Conservation (phyloP, 345 rosid genomes). For the Euclidium syriacum region DNA sequence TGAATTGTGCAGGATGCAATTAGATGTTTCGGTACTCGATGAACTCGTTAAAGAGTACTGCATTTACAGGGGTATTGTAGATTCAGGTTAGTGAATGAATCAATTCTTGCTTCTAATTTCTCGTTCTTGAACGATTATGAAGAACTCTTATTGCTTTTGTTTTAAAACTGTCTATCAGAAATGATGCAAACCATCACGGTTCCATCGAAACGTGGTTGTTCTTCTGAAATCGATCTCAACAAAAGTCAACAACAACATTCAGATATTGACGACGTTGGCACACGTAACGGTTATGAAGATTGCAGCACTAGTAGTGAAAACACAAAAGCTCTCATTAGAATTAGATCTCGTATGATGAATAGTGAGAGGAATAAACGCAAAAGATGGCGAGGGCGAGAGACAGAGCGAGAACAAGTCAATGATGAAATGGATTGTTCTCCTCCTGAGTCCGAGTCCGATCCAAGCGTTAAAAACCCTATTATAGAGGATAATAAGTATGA, state of each 20-base stretch:
- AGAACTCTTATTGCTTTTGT: slow-evolving; percentile 11
- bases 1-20: slow-evolving; percentile 84
- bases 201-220: slow-evolving; percentile 39
- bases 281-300: slow-evolving; percentile 49
- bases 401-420: no score
- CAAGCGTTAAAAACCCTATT: slow-evolving; percentile 41
- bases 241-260: slow-evolving; percentile 48
- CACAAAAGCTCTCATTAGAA: slow-evolving; percentile 40
- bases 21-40: slow-evolving; percentile 71
- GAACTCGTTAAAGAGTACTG: slow-evolving; percentile 87
- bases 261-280: slow-evolving; percentile 61
- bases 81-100: slow-evolving; percentile 37
- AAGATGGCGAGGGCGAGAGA: slow-evolving; percentile 90
- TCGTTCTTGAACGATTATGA: neutral
- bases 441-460: slow-evolving; percentile 33
- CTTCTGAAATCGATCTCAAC: slow-evolving; percentile 48
- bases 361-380: slow-evolving; percentile 82
- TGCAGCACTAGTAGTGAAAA: slow-evolving; percentile 77
- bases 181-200: slow-evolving; percentile 33
- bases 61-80: slow-evolving; percentile 83
- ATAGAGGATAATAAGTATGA: slow-evolving; percentile 61
- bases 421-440: slow-evolving; percentile 43
- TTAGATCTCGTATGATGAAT: slow-evolving; percentile 40
- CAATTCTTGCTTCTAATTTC: no score
- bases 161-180: slow-evolving; percentile 33